phyloP scores from a whole-genome alignment of 352 stramenopile species.

The Pythium phragmitis region DNA sequence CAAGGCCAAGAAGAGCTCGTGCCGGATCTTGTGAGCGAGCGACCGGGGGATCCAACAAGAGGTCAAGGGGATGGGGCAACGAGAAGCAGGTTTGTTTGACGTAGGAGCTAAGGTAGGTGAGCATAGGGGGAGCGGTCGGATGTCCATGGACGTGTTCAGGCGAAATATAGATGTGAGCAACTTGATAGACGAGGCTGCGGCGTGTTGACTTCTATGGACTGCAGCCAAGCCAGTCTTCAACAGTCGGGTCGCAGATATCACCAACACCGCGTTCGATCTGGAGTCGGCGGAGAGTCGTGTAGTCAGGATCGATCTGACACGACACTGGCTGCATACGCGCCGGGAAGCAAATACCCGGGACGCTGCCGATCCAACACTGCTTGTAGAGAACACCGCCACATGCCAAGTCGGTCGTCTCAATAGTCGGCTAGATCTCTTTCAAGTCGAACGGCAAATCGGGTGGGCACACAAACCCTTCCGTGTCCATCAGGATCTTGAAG shows the following conservation, averaged over 20 bases:
- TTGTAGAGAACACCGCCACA: conserved; percentile 24
- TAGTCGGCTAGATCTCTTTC: conserved; percentile 2
- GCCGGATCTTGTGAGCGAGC: conserved; percentile 52
- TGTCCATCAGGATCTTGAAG: not conserved
- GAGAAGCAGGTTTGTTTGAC: conserved; percentile 2
- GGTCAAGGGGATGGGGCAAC: not conserved
- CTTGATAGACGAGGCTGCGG: not conserved
- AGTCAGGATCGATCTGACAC: not conserved
- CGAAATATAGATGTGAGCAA: conserved; percentile 13
- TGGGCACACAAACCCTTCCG: not conserved
- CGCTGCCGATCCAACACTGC: conserved; percentile 3
- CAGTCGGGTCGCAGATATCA: conserved; percentile 10
- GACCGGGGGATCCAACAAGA: not conserved
- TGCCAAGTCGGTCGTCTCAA: conserved; percentile 1
- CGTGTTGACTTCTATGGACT: not conserved
- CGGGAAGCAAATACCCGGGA: conserved; percentile 12
- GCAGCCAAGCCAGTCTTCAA: conserved; percentile 25
- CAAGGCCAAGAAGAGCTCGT: conserved; percentile 74
- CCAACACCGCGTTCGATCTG: conserved; percentile 20
- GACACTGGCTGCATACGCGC: conserved; percentile 14
- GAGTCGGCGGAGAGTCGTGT: conserved; percentile 12
- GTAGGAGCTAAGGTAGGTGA: conserved; percentile 6
- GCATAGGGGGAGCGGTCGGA: not conserved
- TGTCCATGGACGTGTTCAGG: conserved; percentile 1
- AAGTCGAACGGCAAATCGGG: conserved; percentile 13